phyloP scores from a whole-genome alignment of 768 basidiomycete species.

The Vararia minispora region DNA sequence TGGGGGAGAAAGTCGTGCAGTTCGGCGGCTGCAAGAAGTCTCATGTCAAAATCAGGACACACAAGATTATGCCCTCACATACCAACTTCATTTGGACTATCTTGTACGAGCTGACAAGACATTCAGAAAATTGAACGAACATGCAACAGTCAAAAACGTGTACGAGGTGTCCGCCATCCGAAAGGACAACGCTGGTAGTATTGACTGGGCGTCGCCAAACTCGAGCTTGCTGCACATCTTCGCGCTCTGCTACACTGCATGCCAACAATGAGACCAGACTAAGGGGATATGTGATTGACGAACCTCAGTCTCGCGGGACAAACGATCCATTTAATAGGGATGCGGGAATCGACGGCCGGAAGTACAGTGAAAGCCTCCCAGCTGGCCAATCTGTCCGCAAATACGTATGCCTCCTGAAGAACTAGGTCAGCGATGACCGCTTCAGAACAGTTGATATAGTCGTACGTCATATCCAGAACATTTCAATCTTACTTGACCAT shows the following conservation, averaged over 20 bases:
- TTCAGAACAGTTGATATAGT: constrained; percentile 11
- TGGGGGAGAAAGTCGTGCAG: constrained; percentile 12
- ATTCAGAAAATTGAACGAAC: not conserved
- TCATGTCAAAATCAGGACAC: not conserved
- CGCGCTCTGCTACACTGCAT: constrained; percentile 5
- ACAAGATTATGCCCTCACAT: not conserved
- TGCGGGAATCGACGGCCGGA: constrained; percentile 31
- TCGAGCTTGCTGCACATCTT: constrained; percentile 8
- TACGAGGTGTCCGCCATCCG: constrained; percentile 22
- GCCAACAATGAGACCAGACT: not conserved
- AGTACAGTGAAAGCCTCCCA: constrained; percentile 28
- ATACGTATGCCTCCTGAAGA: constrained; percentile 45
- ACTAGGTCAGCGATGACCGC: not conserved
- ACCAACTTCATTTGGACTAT: constrained; percentile 12
- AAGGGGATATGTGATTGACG: constrained; percentile 10
- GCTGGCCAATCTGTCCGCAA: constrained; percentile 31
- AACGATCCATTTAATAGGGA: constrained; percentile 45
- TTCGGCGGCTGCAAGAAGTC: constrained; percentile 5
- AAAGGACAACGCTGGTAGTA: constrained; percentile 21
- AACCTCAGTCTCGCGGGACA: constrained; percentile 33
- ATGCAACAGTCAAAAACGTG: not conserved
- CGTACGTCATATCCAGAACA: constrained; percentile 52
- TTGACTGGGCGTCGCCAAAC: constrained; percentile 26
- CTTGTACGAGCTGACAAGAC: constrained; percentile 8
- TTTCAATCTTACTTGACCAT: constrained; percentile 45